phyloP scores from a whole-genome alignment of 2,329 filamentous ascomycete species.

The Colletotrichum sp. region DNA sequence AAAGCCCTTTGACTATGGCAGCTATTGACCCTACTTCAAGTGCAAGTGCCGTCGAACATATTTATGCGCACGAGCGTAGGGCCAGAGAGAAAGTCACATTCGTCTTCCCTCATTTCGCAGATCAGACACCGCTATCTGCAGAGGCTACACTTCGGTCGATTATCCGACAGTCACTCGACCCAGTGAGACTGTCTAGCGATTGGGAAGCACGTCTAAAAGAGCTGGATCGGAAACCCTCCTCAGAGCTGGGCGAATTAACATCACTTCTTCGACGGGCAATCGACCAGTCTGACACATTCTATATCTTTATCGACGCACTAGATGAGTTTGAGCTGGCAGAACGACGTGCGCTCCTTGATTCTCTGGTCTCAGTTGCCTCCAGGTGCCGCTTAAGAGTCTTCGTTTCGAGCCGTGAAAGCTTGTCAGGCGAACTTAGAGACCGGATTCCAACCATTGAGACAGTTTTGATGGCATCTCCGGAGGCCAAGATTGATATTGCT shows the following conservation, averaged over 20 bases:
- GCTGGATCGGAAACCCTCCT: neutral
- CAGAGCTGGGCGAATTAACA: neutral
- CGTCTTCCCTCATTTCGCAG: neutral
- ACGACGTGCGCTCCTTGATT: neutral
- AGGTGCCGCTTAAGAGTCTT: neutral
- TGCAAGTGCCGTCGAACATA: neutral
- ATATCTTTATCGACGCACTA: neutral
- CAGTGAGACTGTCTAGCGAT: neutral
- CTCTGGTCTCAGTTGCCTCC: neutral
- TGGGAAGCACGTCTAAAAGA: rapidly evolving
- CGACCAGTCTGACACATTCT: neutral
- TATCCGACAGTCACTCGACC: neutral
- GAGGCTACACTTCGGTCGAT: neutral
- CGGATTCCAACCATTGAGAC: neutral
- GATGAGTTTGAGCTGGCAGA: neutral
- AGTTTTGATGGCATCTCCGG: neutral
- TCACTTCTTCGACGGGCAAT: neutral
- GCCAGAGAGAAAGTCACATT: neutral
- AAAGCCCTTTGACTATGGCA: neutral
- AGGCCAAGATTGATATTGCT: neutral
- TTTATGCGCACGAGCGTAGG: neutral
- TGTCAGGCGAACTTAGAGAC: neutral
- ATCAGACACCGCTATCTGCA: neutral
- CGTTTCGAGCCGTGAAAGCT: neutral
- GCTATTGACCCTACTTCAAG: neutral